Percentiles rank a stretch among this genome's conserved stretches.
Evolutionary conservation across 148 eudicot genomes (phyloP).

Genomic region (Bassia scoparia): DNA sequence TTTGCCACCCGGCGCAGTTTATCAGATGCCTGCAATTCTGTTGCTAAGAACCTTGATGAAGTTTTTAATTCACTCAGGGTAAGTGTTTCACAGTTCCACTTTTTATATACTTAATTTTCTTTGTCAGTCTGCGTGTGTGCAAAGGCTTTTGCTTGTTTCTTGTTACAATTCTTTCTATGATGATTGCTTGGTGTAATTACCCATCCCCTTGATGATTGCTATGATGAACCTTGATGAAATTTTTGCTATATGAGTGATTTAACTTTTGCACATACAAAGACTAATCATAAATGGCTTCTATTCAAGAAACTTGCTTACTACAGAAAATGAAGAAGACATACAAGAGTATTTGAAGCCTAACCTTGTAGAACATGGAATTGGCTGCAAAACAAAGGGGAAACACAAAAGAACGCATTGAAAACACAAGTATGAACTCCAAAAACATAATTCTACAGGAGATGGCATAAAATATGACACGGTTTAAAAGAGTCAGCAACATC

Average conservation of each 20-base stretch:
- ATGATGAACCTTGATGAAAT: no score
- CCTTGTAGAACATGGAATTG: conserved; percentile 64
- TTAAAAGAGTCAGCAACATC: not conserved
- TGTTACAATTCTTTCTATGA: not conserved
- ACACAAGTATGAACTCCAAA: not conserved
- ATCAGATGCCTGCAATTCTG: conserved; percentile 65
- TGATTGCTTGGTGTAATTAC: not conserved
- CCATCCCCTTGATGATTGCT: no score
- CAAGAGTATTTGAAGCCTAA: conserved; percentile 22
- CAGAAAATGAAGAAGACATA: not conserved
- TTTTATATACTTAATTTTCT: not conserved
- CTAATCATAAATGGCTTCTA: not conserved
- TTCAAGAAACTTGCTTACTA: not conserved
- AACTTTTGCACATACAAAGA: not conserved
- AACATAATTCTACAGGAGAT: not conserved
- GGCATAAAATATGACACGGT: not conserved
- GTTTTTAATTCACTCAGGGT: conserved; percentile 64
- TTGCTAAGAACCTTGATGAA: conserved; percentile 62
- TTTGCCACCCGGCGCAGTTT: conserved; percentile 89
- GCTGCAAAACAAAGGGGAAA: conserved; percentile 37
- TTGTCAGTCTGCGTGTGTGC: not conserved
- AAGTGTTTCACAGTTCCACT: conserved; percentile 40
- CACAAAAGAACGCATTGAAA: conserved; percentile 9
- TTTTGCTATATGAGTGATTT: no score
- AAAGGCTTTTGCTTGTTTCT: not conserved